Conservation (phyloP, 768 basidiomycete genomes). For the Lactarius hatsudake region DNA sequence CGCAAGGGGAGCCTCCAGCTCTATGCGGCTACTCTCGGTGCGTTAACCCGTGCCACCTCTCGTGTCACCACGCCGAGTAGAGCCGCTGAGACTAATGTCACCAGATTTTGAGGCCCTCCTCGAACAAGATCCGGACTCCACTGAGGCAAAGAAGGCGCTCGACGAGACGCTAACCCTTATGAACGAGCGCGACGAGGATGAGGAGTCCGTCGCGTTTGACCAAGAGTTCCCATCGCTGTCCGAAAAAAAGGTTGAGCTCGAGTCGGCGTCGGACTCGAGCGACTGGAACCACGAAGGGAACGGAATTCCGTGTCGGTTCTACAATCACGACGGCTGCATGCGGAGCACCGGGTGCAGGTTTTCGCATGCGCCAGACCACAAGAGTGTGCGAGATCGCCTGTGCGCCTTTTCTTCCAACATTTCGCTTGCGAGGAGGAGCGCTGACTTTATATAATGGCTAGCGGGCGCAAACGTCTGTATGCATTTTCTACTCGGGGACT, state of each 20-base stretch:
- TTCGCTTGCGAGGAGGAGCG: background rate
- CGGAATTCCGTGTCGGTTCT: conserved; percentile 52
- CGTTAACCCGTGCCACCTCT: background rate
- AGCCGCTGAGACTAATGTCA: background rate
- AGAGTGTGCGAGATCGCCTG: conserved; percentile 55
- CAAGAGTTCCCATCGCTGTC: conserved; percentile 28
- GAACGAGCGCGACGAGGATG: conserved; percentile 2
- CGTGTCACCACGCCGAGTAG: background rate
- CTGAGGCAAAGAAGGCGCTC: conserved; percentile 29
- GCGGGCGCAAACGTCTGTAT: conserved; percentile 56
- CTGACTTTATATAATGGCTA: conserved; percentile 28
- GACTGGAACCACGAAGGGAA: conserved; percentile 54
- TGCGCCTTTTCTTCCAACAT: conserved; percentile 33
- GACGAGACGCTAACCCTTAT: conserved; percentile 7
- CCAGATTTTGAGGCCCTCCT: conserved; percentile 35
- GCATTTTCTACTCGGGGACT: conserved; percentile 40
- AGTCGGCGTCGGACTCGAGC: conserved; percentile 50
- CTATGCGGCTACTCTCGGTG: conserved; percentile 31
- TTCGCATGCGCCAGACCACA: conserved; percentile 54
- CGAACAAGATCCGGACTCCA: conserved; percentile 31
- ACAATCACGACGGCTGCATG: conserved; percentile 52
- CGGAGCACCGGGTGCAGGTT: conserved; percentile 43
- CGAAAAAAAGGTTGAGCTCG: conserved; percentile 39
- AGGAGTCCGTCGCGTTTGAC: conserved; percentile 18
- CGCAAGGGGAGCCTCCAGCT: conserved; percentile 32